phyloP scores from a whole-genome alignment of 148 eudicot genomes.

The Heliamphora exappendiculata region DNA sequence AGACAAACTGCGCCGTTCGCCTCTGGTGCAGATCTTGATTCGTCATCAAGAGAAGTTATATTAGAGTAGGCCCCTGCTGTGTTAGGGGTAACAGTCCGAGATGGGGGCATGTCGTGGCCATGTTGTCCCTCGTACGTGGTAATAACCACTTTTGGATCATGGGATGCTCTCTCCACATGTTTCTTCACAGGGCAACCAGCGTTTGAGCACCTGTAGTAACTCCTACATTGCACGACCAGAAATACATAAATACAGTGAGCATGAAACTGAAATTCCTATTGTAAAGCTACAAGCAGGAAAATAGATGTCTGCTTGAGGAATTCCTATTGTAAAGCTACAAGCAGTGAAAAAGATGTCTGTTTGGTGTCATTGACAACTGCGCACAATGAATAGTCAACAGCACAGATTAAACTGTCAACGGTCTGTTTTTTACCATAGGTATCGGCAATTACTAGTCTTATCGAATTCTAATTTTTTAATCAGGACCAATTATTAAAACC shows the following conservation, averaged over 20 bases:
- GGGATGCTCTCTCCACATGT: slow-evolving; percentile 79
- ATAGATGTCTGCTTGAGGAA: no score
- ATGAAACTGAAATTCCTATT: neutral
- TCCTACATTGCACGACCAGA: slow-evolving; percentile 42
- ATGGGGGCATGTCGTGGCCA: slow-evolving; percentile 52
- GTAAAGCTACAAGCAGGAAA: neutral
- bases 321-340: neutral
- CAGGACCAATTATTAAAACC: neutral
- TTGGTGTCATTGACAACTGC: neutral
- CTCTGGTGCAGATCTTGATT: slow-evolving; percentile 32
- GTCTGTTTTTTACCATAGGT: no score
- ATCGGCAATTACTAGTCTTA: no score
- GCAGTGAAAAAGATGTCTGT: neutral
- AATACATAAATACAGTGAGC: slow-evolving; percentile 1
- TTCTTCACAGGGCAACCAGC: slow-evolving; percentile 79
- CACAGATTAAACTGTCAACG: no score
- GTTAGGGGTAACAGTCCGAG: slow-evolving; percentile 48
- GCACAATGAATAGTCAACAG: neutral
- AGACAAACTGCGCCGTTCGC: slow-evolving; percentile 22
- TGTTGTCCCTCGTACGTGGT: slow-evolving; percentile 83
- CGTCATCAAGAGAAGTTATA: slow-evolving; percentile 23
- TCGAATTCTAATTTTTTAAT: neutral
- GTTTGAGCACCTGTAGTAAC: slow-evolving; percentile 86
- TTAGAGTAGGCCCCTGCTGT: slow-evolving; percentile 25
- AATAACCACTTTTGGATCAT: slow-evolving; percentile 58